Conservation (phyloP, 2,329 filamentous ascomycete species). For the Fusarium incarnatum region DNA sequence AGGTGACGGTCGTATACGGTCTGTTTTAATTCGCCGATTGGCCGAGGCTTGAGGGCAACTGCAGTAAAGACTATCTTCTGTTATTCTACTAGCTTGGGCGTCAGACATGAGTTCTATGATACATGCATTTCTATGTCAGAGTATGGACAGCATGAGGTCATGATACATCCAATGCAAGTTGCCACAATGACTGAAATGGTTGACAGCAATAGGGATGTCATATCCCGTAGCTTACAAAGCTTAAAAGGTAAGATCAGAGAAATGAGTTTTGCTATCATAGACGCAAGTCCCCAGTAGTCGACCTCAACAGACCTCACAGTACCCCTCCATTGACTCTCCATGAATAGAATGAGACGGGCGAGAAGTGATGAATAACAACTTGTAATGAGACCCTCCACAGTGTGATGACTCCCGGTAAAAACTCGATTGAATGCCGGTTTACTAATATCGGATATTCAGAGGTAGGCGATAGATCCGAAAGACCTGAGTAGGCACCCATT, state of each 20-base stretch:
- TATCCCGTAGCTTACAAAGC: background rate
- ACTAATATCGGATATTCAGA: background rate
- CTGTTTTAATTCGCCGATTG: slow-evolving; percentile 50
- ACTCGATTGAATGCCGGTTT: background rate
- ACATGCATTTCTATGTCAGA: background rate
- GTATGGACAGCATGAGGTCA: slow-evolving; percentile 14
- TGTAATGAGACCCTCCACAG: background rate
- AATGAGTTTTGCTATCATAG: background rate
- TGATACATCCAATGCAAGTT: slow-evolving; percentile 1
- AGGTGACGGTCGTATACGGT: slow-evolving; percentile 62
- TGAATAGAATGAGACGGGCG: background rate
- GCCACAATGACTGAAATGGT: background rate
- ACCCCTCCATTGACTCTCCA: background rate
- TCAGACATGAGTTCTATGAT: slow-evolving; percentile 16
- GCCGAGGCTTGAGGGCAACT: background rate
- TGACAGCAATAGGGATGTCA: background rate
- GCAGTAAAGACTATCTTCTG: background rate
- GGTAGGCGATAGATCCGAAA: background rate
- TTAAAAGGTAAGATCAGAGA: background rate
- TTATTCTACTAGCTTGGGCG: background rate
- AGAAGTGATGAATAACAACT: background rate
- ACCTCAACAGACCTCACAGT: background rate
- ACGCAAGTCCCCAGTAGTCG: no score
- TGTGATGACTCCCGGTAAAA: background rate
- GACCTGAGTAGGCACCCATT: slow-evolving; percentile 17